These are phyloP conservation scores for Arthrobotrys entomopaga DNA, from an alignment of 2,329 filamentous ascomycete genomes.

Conservation along the genomic window DNA sequence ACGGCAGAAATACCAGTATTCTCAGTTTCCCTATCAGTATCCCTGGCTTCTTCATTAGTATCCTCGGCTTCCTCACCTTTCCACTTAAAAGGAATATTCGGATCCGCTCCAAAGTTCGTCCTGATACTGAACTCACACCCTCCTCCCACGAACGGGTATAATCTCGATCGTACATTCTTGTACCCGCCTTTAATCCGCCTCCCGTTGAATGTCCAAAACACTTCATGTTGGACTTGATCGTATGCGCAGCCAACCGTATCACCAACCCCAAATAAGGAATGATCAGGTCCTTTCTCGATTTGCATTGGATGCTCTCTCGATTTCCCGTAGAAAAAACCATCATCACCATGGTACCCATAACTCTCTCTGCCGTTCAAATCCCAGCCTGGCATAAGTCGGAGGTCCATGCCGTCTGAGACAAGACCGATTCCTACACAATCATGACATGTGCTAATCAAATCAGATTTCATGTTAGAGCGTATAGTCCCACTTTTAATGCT, in stretches of 20 bases:
- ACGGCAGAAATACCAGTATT: too few species aligned
- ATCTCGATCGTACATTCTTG: constrained; percentile 1
- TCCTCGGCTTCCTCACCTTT: not conserved
- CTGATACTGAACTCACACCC: not conserved
- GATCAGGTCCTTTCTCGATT: not conserved
- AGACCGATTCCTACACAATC: constrained; percentile 1
- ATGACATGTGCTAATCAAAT: too few species aligned
- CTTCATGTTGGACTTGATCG: not conserved
- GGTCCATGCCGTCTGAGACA: not conserved
- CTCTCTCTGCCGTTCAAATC: not conserved
- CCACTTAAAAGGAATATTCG: constrained; percentile 18
- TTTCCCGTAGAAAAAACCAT: not conserved
- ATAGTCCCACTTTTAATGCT: not conserved
- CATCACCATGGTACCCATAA: constrained; percentile 14
- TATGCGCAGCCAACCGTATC: constrained; percentile 43
- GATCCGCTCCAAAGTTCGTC: constrained; percentile 35
- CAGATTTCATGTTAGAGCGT: too few species aligned
- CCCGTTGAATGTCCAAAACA: constrained; percentile 39
- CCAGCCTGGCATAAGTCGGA: constrained; percentile 4
- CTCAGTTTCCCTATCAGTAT: too few species aligned
- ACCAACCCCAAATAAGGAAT: not conserved
- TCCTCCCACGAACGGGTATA: constrained; percentile 10
- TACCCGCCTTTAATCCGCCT: not conserved
- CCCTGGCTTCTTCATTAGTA: too few species aligned
- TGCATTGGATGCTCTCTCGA: not conserved